These are phyloP conservation scores for Taphrina wiesneri DNA, from an alignment of 1,139 yeast genomes.

Conservation along the genomic window DNA sequence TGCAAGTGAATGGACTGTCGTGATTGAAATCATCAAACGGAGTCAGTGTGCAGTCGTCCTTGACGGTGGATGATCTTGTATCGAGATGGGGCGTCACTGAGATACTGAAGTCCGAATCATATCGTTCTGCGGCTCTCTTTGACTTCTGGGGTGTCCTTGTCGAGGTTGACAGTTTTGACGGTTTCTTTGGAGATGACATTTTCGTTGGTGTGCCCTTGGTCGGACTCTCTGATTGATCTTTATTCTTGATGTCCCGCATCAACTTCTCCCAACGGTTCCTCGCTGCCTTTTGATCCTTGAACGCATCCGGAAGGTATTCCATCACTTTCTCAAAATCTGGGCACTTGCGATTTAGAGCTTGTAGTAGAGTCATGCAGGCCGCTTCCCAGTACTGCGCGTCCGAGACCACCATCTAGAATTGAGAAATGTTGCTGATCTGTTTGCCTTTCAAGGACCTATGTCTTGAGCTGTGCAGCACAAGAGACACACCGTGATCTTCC, in stretches of 20 bases:
- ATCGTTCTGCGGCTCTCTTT: background rate
- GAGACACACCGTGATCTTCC: too few relatives aligned
- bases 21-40: background rate
- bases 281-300: constrained; percentile 4
- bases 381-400: constrained; percentile 1
- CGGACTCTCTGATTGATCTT: background rate
- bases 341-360: background rate
- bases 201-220: background rate
- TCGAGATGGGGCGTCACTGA: background rate
- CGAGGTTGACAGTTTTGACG: background rate
- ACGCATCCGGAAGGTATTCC: background rate
- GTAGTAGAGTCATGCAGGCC: background rate
- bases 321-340: constrained; percentile 1
- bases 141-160: background rate
- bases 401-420: background rate
- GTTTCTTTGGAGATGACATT: background rate
- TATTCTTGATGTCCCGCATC: constrained; percentile 4
- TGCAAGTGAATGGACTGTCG: background rate
- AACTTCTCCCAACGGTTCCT: constrained; percentile 1
- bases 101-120: background rate
- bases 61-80: background rate
- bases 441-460: too few relatives aligned
- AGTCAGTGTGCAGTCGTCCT: background rate
- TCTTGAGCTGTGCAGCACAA: too few relatives aligned
- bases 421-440: too few relatives aligned